Evolutionary conservation across 139 green algal genomes (phyloP), one percentile per base, ranked within the genome.

Genomic region (Desmodesmus armatus): DNA sequence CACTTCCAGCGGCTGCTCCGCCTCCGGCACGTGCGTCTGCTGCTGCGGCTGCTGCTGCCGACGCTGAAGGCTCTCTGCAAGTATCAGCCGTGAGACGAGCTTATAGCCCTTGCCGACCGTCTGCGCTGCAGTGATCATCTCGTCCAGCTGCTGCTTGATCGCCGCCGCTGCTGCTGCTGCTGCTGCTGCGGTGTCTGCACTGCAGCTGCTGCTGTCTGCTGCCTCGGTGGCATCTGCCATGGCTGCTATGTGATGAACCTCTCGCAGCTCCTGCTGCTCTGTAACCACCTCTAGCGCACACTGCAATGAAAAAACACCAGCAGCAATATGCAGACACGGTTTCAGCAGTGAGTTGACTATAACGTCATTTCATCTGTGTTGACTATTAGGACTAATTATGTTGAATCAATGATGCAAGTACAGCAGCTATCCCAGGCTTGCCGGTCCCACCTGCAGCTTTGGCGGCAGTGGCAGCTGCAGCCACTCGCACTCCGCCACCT

Each of bases 111-210:
- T 72, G 25, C 53, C 67, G 1, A 51, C 6, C 7, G 35, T 80
- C 67, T 66, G 69, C 4, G 80, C 80, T 23, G 37, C 37, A 2
- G 15, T 5, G 27, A 73, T 49, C 49, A 86, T 80, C 9, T 73
- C 37, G 1, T 80, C 80, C 41, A 15, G 33, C 62, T 37, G 47
- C 63, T 17, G 47, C 39, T 6, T 78, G 47, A 21, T n/a, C 80
- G 66, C 70, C n/a, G 27, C 33, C n/a, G 47, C 66, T 85, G 80
- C 66, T 78, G 80, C 66, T 85, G 44, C 35, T 41, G 35, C 23
- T 71, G 40, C 29, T 71, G 33, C 7, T 85, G 47, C 31, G 70
- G 49, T 15, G 80, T 13, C 47, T 55, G 47, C 47, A 55, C 47
- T 55, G 47, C 9, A 21, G 13, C 47, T 55, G 47, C 13, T 55